Base-by-base conservation (phyloP, 805 yeast species). In the Maudiozyma barnettii region DNA sequence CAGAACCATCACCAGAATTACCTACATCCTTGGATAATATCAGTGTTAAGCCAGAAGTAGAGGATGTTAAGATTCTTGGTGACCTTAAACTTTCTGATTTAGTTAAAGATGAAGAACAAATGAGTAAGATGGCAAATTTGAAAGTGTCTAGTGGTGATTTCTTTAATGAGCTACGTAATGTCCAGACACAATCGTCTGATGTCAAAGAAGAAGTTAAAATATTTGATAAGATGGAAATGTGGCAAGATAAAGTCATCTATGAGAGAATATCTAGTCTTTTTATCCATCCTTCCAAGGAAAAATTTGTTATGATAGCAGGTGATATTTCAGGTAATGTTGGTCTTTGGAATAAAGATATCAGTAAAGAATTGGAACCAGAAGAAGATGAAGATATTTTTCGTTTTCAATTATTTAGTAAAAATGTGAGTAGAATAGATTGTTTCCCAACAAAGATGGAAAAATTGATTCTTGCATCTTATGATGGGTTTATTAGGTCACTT, bases 261-360 rank as follows among this genome's bases (percentile, higher is more conserved):
- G 84, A 82, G 45, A 71, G 99, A 49, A 80, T 91, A 61, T 79
- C 90, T 0, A 70, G 85, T 2, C 73, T 89, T 38, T 69, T 73
- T 37, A 83, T 87, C 61, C 98, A 91, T 64, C 96, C 97, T 0
- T 66, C 84, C 0, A 61, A 60, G 0, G 74, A 72, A 1, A 79
- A 79, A 50, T 73, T 83, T 52, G 57, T 91, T 4, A 72, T 89
- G 1, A 61, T 86, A 30, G 96, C 89, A 1, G 98, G 97, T 41
- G 99, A 93, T 65, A 86, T 87, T 12, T 67, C 69, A n/a, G 99
- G 99, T 5, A 76, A 79, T 51, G 66, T 89, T 39, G 97, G 97
- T 0, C 72, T 93, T 14, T 91, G 97, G 97, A 81, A 90, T 40
- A 82, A 7, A 55, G 61, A 47, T 61, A 59, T 33, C 53, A 57